Conservation (phyloP, 176 grass and related monocot genomes). For the Paspalum notatum region DNA sequence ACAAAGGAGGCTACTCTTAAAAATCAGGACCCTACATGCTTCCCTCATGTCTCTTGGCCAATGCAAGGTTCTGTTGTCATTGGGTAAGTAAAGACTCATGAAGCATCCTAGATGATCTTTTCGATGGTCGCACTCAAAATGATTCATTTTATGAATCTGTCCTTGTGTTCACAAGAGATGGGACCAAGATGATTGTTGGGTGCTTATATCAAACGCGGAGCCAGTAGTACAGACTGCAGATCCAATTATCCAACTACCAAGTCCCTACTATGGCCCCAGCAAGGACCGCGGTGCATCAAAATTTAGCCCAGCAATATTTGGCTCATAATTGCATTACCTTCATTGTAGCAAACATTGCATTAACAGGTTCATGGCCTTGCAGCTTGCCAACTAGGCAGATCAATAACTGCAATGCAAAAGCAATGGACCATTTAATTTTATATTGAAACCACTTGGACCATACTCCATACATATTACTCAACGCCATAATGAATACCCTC, state of each 20-base stretch:
- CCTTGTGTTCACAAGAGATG: constrained; percentile 10
- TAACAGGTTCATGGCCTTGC: constrained; percentile 28
- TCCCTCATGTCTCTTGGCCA: constrained; percentile 34
- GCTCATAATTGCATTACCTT: constrained; percentile 27
- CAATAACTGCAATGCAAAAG: neutral
- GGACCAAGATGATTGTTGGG: constrained; percentile 5
- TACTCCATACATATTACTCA: constrained; percentile 22
- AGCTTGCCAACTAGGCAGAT: constrained; percentile 25
- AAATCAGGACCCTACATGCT: constrained; percentile 40
- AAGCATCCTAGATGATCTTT: constrained; percentile 32
- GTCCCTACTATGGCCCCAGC: constrained; percentile 4
- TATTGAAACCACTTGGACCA: neutral
- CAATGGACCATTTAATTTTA: constrained; percentile 13
- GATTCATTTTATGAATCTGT: constrained; percentile 11
- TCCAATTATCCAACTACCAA: constrained; percentile 20
- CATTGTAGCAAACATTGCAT: constrained; percentile 21
- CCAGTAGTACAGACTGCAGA: neutral
- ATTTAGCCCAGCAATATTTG: constrained; percentile 13
- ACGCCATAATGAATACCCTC: neutral
- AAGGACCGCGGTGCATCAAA: constrained; percentile 32
- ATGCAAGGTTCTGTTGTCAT: neutral
- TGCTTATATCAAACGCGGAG: neutral
- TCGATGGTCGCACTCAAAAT: constrained; percentile 21
- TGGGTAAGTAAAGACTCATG: constrained; percentile 35
- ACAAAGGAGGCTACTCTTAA: constrained; percentile 42